Evolutionary conservation across 306 rosid species (phyloP).

Genomic region (Cucurbita moschata): DNA sequence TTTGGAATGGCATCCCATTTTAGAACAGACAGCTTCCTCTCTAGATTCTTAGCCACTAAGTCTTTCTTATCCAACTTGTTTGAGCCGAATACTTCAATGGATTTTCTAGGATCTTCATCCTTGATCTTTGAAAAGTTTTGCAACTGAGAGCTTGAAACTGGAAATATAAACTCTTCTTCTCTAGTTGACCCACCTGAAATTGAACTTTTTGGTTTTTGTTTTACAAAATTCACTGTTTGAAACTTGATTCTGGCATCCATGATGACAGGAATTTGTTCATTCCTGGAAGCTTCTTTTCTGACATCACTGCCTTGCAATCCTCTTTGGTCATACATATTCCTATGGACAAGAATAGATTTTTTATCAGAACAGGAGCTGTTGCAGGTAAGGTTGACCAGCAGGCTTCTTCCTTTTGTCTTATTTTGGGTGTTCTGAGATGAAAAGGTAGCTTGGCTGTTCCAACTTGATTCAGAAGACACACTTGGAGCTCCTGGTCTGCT

Average conservation of each 20-base stretch:
- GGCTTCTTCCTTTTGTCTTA: conserved; percentile 10
- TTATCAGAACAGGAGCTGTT: conserved; percentile 25
- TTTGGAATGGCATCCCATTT: conserved; percentile 41
- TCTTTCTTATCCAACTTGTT: conserved; percentile 9
- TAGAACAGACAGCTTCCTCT: conserved; percentile 29
- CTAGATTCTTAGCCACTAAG: conserved; percentile 15
- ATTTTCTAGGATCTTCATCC: conserved; percentile 17
- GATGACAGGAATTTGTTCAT: conserved; percentile 4
- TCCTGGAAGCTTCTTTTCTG: neutral
- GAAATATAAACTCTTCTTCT: conserved; percentile 9
- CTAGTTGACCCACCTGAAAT: conserved; percentile 11
- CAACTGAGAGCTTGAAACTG: conserved; percentile 6
- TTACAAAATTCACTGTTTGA: conserved; percentile 1
- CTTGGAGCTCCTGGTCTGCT: conserved; percentile 28
- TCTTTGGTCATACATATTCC: neutral
- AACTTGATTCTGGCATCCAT: conserved; percentile 6
- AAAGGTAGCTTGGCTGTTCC: conserved; percentile 19
- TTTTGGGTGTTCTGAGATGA: conserved; percentile 13
- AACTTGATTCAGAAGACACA: conserved; percentile 23
- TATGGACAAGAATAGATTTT: conserved; percentile 18
- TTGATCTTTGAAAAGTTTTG: conserved; percentile 1
- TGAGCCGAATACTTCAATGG: conserved; percentile 31
- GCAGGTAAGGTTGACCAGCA: conserved; percentile 23
- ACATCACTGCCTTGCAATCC: conserved; percentile 3
- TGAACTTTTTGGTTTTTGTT: conserved; percentile 7